These are phyloP conservation scores for Pseudogymnoascus sp. DNA, from an alignment of 2,329 filamentous ascomycete species.

Conservation along the genomic window DNA sequence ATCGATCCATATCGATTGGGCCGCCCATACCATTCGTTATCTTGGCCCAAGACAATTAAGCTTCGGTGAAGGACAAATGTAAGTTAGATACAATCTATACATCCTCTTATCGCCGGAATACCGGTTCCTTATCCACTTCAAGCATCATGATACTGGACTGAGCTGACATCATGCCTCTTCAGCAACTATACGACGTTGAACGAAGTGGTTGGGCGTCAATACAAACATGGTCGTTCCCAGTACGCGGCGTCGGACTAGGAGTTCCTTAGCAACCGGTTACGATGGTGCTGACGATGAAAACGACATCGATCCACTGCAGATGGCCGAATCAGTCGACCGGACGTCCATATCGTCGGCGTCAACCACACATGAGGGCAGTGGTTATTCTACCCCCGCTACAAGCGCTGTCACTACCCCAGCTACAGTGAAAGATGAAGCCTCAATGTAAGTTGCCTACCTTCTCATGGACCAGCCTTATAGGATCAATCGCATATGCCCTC, in stretches of 20 bases:
- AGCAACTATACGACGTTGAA: not conserved
- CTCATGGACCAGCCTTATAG: not conserved
- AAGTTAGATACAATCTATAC: constrained; percentile 1
- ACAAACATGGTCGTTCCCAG: not conserved
- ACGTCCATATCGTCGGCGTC: constrained; percentile 35
- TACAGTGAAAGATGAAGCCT: constrained; percentile 21
- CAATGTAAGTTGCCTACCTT: constrained; percentile 22
- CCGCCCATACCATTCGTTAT: not conserved
- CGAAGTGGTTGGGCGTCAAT: not conserved
- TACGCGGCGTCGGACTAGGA: constrained; percentile 1
- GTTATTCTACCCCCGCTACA: constrained; percentile 56
- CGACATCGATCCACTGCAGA: constrained; percentile 12
- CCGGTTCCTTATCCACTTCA: not conserved
- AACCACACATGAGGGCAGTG: constrained; percentile 33
- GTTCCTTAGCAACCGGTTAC: not conserved
- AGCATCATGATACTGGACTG: not conserved
- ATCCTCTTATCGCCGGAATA: not conserved
- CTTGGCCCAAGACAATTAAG: not conserved
- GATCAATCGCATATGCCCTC: not conserved
- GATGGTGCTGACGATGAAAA: constrained; percentile 16
- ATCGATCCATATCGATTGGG: not conserved
- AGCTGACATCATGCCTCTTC: not conserved
- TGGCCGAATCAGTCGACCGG: constrained; percentile 19
- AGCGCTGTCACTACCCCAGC: constrained; percentile 50
- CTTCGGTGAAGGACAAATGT: not conserved